phyloP scores from a whole-genome alignment of 768 basidiomycete species.

The Tylopilus subfusipes region DNA sequence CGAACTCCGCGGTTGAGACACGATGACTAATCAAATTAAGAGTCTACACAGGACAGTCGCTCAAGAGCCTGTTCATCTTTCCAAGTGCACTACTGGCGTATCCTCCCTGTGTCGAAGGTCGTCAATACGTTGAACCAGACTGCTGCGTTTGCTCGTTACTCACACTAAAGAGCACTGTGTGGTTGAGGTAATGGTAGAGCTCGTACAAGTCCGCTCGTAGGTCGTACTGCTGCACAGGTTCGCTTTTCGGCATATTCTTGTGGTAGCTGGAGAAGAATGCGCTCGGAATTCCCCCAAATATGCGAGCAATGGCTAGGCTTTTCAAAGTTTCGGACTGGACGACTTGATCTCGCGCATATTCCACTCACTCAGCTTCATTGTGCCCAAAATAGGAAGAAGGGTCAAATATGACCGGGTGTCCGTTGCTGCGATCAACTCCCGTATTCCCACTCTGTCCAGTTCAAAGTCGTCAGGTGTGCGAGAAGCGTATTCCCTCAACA shows the following conservation, averaged over 20 bases:
- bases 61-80: slow-evolving; percentile 45
- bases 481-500: slow-evolving; percentile 15
- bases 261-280: slow-evolving; percentile 68
- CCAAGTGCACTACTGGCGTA: slow-evolving; percentile 53
- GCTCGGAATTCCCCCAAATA: slow-evolving; percentile 71
- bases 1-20: slow-evolving; percentile 7
- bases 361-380: slow-evolving; percentile 72
- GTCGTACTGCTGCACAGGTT: slow-evolving; percentile 62
- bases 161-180: slow-evolving; percentile 76
- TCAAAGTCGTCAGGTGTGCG: slow-evolving; percentile 1
- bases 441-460: slow-evolving; percentile 63
- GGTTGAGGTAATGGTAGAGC: slow-evolving; percentile 80
- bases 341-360: not conserved
- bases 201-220: slow-evolving; percentile 69
- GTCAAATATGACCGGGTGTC: slow-evolving; percentile 69
- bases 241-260: slow-evolving; percentile 54
- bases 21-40: slow-evolving; percentile 14
- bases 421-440: slow-evolving; percentile 51
- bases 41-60: slow-evolving; percentile 26
- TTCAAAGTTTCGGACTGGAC: slow-evolving; percentile 2
- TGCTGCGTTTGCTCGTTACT: slow-evolving; percentile 26
- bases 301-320: slow-evolving; percentile 73
- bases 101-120: slow-evolving; percentile 32
- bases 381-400: slow-evolving; percentile 79
- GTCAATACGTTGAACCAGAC: not conserved